Evolutionary conservation across 441 rosid species (phyloP).

Genomic region (Macaranga tanarius): DNA sequence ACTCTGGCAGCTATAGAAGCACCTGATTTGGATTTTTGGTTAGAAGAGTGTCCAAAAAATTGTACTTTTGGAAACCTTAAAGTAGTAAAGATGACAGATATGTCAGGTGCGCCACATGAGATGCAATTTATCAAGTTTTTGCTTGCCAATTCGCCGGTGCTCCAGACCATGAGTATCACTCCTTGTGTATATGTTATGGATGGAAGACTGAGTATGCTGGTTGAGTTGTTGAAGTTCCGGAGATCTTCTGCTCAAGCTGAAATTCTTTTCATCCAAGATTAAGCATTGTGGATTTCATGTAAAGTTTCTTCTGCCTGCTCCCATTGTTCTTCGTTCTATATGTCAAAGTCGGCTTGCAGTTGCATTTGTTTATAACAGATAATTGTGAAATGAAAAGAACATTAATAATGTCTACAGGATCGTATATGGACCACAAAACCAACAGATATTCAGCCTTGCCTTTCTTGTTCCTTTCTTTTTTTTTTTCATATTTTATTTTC

Average conservation of each 20-base stretch:
- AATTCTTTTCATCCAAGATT: constrained; percentile 59
- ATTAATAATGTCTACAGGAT: background rate
- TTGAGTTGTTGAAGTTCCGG: constrained; percentile 61
- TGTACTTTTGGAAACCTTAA: constrained; percentile 53
- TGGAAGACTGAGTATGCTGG: constrained; percentile 55
- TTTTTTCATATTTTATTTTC: background rate
- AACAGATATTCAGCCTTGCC: background rate
- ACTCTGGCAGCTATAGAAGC: constrained; percentile 49
- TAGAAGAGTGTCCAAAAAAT: constrained; percentile 45
- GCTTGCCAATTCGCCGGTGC: constrained; percentile 62
- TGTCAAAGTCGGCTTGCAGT: background rate
- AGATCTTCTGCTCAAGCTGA: constrained; percentile 77
- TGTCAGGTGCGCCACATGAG: constrained; percentile 68
- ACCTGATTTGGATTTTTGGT: constrained; percentile 58
- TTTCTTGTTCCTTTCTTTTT: background rate
- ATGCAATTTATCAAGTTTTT: constrained; percentile 75
- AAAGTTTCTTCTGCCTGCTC: background rate
- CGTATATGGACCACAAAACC: background rate
- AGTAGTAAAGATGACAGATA: constrained; percentile 64
- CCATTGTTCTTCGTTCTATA: background rate
- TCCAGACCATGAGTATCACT: constrained; percentile 57
- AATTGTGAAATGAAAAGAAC: background rate
- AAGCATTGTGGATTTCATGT: constrained; percentile 18
- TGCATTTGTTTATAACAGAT: constrained; percentile 10
- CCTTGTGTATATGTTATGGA: constrained; percentile 53